phyloP scores from a whole-genome alignment of 768 basidiomycete genomes.

The Trametes villosa region DNA sequence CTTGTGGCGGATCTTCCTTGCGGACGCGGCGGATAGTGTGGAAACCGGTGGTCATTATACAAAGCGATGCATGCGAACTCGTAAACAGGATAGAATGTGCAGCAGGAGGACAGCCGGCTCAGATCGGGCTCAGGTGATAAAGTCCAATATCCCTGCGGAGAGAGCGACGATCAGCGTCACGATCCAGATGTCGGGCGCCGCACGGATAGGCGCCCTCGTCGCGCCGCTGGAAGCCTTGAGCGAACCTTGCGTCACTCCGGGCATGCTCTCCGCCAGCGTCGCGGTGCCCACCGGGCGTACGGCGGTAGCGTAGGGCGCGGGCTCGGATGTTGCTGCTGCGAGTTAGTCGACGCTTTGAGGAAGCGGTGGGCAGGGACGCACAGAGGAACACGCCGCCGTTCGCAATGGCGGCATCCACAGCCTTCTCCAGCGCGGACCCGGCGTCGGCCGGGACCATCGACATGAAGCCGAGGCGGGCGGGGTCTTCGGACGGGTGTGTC shows the following conservation, averaged over 20 bases:
- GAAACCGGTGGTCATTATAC: too few species aligned
- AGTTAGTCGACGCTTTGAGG: not conserved
- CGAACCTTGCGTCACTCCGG: conserved; percentile 15
- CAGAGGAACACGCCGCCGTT: conserved; percentile 39
- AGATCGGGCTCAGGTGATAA: not conserved
- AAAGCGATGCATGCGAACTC: too few species aligned
- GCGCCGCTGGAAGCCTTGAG: conserved; percentile 4
- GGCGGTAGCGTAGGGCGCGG: conserved; percentile 5
- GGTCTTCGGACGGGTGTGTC: conserved; percentile 66
- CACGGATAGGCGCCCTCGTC: not conserved
- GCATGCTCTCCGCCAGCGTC: not conserved
- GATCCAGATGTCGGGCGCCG: conserved; percentile 2
- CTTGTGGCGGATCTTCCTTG: too few species aligned
- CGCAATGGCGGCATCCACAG: conserved; percentile 37
- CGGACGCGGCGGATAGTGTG: too few species aligned
- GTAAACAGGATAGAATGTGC: not conserved
- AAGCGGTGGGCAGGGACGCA: conserved; percentile 3
- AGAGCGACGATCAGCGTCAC: conserved; percentile 8
- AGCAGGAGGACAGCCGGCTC: not conserved
- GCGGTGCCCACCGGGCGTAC: not conserved
- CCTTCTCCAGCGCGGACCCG: conserved; percentile 40
- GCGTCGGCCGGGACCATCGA: conserved; percentile 71
- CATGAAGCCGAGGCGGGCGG: conserved; percentile 69
- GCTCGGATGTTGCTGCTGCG: conserved; percentile 7
- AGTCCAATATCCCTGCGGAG: conserved; percentile 3